Conservation (phyloP, 2,329 filamentous ascomycete genomes). For the Cyphellophora attinorum region DNA sequence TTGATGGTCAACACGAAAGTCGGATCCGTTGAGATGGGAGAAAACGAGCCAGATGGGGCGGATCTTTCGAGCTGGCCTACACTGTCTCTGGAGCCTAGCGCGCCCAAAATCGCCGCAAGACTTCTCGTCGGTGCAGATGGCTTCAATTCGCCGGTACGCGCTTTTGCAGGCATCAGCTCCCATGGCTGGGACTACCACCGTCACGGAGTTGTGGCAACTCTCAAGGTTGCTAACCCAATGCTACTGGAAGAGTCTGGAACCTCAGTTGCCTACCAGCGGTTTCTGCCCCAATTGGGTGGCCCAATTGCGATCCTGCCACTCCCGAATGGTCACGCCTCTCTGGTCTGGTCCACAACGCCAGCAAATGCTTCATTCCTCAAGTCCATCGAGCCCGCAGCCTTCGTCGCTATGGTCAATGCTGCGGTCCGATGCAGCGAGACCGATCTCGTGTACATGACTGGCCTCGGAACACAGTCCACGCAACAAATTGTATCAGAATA, state of each 20-base stretch:
- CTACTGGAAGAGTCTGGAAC: slow-evolving; percentile 30
- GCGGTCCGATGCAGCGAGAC: slow-evolving; percentile 74
- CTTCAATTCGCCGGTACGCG: slow-evolving; percentile 83
- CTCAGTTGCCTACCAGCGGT: slow-evolving; percentile 78
- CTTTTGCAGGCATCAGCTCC: slow-evolving; percentile 76
- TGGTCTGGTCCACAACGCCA: slow-evolving; percentile 92
- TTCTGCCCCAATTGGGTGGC: slow-evolving; percentile 68
- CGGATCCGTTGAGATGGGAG: slow-evolving; percentile 66
- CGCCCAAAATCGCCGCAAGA: slow-evolving; percentile 57
- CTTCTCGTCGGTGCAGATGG: slow-evolving; percentile 89
- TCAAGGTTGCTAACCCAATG: slow-evolving; percentile 45
- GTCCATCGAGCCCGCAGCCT: slow-evolving; percentile 60
- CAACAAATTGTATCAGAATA: slow-evolving; percentile 59
- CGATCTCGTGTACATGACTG: slow-evolving; percentile 75
- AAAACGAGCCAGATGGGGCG: slow-evolving; percentile 53
- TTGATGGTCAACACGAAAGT: slow-evolving; percentile 71
- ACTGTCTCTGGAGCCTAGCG: slow-evolving; percentile 47
- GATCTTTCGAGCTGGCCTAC: slow-evolving; percentile 85
- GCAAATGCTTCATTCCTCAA: slow-evolving; percentile 71
- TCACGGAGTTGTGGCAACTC: slow-evolving; percentile 83
- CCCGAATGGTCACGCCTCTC: slow-evolving; percentile 68
- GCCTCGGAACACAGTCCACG: slow-evolving; percentile 8
- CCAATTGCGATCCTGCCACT: slow-evolving; percentile 87
- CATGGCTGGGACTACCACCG: slow-evolving; percentile 89
- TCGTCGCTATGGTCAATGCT: slow-evolving; percentile 82